Evolutionary conservation across 305 asterid species (phyloP).

Genomic region (Fraxinus floribunda): DNA sequence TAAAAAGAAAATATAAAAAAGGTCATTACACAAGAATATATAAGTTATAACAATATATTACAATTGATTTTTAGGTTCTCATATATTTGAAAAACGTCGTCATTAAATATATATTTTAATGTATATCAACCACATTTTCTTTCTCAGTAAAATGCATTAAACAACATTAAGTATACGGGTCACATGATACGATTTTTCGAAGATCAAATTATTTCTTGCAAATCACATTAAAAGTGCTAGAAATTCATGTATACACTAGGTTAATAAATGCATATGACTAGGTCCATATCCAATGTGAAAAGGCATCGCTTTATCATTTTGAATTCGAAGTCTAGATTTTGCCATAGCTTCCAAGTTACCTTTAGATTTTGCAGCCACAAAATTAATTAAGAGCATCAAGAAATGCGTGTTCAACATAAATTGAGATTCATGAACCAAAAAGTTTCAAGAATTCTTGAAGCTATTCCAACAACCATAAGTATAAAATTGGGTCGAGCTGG

Average conservation of each 20-base stretch:
- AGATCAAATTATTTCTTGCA: neutral
- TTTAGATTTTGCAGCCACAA: slow-evolving; percentile 5
- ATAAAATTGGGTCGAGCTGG: neutral
- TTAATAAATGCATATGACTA: neutral
- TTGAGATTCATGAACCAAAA: slow-evolving; percentile 20
- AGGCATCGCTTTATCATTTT: neutral
- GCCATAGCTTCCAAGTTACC: neutral
- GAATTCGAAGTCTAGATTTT: slow-evolving; percentile 16
- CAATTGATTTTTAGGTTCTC: neutral
- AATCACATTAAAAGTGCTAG: neutral
- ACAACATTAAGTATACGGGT: neutral
- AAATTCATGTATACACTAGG: neutral
- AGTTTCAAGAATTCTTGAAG: slow-evolving; percentile 8
- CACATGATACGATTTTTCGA: neutral
- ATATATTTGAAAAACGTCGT: neutral
- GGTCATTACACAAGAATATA: neutral
- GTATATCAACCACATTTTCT: neutral
- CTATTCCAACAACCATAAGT: neutral
- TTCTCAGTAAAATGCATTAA: neutral
- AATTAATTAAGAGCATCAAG: slow-evolving; percentile 21
- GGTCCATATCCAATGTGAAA: neutral
- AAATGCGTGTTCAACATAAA: slow-evolving; percentile 18
- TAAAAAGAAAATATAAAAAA: too few relatives aligned
- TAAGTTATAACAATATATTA: neutral
- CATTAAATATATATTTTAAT: neutral